Evolutionary conservation across 2,329 filamentous ascomycete species (phyloP).

Genomic region (Nemania sp.): DNA sequence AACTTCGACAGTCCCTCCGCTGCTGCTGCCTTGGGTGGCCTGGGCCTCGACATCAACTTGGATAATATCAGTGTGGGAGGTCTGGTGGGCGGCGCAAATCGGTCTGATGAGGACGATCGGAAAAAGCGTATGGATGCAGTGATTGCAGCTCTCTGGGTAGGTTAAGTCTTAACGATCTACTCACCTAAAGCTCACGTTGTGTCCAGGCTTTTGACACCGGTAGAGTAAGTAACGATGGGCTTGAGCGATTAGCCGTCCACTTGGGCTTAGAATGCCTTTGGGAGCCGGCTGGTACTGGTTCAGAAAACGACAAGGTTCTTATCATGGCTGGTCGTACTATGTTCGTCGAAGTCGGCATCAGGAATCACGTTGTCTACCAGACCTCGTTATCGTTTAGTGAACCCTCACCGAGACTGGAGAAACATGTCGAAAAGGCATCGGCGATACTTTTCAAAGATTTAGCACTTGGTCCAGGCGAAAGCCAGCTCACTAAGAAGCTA

Average conservation of each 20-base stretch:
- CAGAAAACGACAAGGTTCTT: constrained; percentile 65
- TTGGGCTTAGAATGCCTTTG: constrained; percentile 74
- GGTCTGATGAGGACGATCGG: constrained; percentile 66
- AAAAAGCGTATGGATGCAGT: constrained; percentile 66
- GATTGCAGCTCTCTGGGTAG: constrained; percentile 63
- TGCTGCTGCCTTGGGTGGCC: constrained; percentile 69
- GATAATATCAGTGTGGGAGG: constrained; percentile 64
- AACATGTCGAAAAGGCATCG: constrained; percentile 71
- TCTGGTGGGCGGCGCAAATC: constrained; percentile 56
- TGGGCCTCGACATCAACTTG: constrained; percentile 68
- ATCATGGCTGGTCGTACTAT: constrained; percentile 73
- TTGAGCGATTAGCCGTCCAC: constrained; percentile 76
- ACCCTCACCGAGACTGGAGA: constrained; percentile 67
- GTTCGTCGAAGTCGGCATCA: constrained; percentile 70
- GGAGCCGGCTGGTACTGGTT: constrained; percentile 63
- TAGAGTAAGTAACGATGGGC: constrained; percentile 77
- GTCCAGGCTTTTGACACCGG: constrained; percentile 60
- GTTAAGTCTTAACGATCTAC: constrained; percentile 49
- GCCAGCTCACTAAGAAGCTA: constrained; percentile 76
- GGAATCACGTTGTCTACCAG: constrained; percentile 70
- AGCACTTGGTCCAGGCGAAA: constrained; percentile 68
- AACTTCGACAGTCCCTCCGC: constrained; percentile 75
- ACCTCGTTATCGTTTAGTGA: constrained; percentile 74
- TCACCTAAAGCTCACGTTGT: constrained; percentile 43
- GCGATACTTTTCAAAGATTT: constrained; percentile 75